phyloP scores from a whole-genome alignment of 495 filamentous ascomycete species.

The Penicillium pancosmium region DNA sequence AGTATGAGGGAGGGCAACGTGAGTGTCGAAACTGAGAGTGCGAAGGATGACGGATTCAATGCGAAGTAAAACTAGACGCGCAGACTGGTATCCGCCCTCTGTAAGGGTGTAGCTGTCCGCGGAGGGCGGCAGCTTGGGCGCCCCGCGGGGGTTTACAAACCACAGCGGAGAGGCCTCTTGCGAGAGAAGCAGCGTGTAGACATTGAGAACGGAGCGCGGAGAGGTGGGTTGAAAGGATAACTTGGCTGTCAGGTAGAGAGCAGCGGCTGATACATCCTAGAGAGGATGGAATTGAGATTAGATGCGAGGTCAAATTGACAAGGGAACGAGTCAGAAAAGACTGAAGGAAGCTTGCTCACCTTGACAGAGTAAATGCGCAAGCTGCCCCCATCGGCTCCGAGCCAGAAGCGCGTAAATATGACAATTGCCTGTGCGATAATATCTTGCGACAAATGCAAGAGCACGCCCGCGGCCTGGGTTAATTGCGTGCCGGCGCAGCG shows the following conservation, averaged over 20 bases:
- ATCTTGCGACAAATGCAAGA: constrained; percentile 85
- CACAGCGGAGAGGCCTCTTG: constrained; percentile 61
- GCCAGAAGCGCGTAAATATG: constrained; percentile 86
- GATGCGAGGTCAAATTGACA: too few relatives aligned
- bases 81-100: constrained; percentile 67
- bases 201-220: constrained; percentile 77
- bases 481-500: constrained; percentile 65
- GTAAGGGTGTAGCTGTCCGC: constrained; percentile 71
- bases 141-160: constrained; percentile 40
- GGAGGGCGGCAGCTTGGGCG: constrained; percentile 39
- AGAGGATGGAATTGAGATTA: neutral
- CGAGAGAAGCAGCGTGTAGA: constrained; percentile 81
- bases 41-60: constrained; percentile 76
- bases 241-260: constrained; percentile 83
- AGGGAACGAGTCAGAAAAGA: neutral
- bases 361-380: constrained; percentile 57
- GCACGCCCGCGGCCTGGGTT: constrained; percentile 84
- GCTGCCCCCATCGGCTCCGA: constrained; percentile 67
- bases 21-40: constrained; percentile 76
- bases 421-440: constrained; percentile 87
- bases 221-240: constrained; percentile 74
- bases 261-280: constrained; percentile 79
- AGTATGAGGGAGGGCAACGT: constrained; percentile 81
- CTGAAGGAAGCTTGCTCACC: constrained; percentile 35
- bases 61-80: constrained; percentile 62